phyloP scores from a whole-genome alignment of 768 basidiomycete species.

The Tylopilus subfusipes region DNA sequence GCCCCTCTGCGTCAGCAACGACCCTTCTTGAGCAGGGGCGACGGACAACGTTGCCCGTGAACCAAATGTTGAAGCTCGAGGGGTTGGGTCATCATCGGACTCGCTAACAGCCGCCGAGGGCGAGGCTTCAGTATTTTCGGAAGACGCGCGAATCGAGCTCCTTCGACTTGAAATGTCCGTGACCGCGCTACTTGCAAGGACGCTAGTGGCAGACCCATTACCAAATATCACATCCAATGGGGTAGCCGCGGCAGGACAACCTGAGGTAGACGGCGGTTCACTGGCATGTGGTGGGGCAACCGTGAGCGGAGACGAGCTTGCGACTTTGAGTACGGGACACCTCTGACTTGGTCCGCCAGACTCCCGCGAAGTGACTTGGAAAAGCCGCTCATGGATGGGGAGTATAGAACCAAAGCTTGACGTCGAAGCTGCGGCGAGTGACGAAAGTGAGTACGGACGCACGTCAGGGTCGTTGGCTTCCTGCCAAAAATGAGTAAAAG shows the following conservation, averaged over 20 bases:
- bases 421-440: conserved; percentile 23
- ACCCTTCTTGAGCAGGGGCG: not conserved
- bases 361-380: conserved; percentile 15
- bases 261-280: not conserved
- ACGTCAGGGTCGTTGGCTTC: conserved; percentile 5
- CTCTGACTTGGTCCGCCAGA: conserved; percentile 3
- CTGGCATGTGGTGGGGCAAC: not conserved
- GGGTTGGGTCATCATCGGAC: conserved; percentile 27
- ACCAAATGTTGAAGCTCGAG: conserved; percentile 20
- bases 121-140: conserved; percentile 3
- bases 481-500: conserved; percentile 5
- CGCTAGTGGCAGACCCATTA: conserved; percentile 1
- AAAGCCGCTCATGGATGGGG: conserved; percentile 24
- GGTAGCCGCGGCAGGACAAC: not conserved
- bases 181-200: not conserved
- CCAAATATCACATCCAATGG: conserved; percentile 10
- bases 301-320: conserved; percentile 7
- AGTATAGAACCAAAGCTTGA: conserved; percentile 32
- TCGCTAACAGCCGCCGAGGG: conserved; percentile 5
- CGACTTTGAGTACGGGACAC: not conserved
- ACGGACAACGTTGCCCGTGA: not conserved
- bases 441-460: conserved; percentile 9
- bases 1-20: not conserved
- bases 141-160: not conserved
- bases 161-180: not conserved